These are phyloP conservation scores for Cladosporium sp. DNA, from an alignment of 2,329 filamentous ascomycete genomes.

Conservation along the genomic window DNA sequence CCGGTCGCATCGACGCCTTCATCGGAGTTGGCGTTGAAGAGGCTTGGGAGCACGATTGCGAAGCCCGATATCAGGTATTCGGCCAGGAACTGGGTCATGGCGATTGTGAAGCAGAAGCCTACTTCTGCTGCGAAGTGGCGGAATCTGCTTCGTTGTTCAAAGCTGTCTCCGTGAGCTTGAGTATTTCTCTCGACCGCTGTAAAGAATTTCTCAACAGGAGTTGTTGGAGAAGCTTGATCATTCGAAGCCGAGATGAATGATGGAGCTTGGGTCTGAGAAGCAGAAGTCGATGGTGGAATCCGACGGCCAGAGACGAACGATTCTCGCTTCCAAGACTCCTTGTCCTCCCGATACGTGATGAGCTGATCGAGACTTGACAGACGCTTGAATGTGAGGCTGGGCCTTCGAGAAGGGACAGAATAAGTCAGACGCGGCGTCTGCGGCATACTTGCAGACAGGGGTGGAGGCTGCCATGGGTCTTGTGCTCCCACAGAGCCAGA, in stretches of 20 bases:
- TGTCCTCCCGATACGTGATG: conserved; percentile 30
- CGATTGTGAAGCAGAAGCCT: conserved; percentile 34
- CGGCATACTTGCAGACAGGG: conserved; percentile 14
- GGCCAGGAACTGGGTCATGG: conserved; percentile 33
- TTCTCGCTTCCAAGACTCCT: conserved; percentile 14
- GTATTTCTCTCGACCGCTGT: neutral
- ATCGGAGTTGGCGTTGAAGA: conserved; percentile 18
- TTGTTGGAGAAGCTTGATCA: neutral
- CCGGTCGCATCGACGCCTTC: conserved; percentile 19
- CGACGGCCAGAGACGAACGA: conserved; percentile 1
- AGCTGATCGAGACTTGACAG: conserved; percentile 31
- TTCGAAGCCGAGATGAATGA: neutral
- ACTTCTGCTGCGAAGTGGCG: conserved; percentile 29
- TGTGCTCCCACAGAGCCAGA: neutral
- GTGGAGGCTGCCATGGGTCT: conserved; percentile 20
- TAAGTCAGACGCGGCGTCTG: neutral
- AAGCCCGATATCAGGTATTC: conserved; percentile 37
- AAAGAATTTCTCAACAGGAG: neutral
- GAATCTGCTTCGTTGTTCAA: conserved; percentile 21
- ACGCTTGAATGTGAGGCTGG: conserved; percentile 22
- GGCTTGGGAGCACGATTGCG: conserved; percentile 30
- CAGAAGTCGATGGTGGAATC: neutral
- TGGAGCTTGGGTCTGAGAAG: neutral
- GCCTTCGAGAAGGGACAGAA: conserved; percentile 10
- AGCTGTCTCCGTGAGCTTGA: neutral